A percentile compares a stretch with the other conserved stretches of the same genome.
These are phyloP conservation scores for Volvox reticuliferus DNA, from an alignment of 139 green algal genomes.

Conservation along the genomic window DNA sequence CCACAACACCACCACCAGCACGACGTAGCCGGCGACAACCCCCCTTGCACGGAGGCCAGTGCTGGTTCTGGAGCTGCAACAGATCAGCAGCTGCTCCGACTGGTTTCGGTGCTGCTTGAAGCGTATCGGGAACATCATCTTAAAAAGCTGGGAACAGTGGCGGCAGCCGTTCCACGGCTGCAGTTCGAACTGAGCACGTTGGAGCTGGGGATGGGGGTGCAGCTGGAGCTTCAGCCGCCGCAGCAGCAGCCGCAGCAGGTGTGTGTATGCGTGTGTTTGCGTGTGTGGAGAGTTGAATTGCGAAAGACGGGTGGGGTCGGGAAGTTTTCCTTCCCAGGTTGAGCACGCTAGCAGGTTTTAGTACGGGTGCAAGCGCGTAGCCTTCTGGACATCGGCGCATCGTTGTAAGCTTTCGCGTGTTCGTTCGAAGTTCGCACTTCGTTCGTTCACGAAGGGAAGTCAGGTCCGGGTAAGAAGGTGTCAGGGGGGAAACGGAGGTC, in stretches of 20 bases:
- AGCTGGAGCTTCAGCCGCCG: slow-evolving; percentile 7
- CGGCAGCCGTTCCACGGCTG: slow-evolving; percentile 26
- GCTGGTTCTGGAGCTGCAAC: neutral
- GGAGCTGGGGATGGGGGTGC: slow-evolving; percentile 15
- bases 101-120: slow-evolving; percentile 8
- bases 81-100: neutral
- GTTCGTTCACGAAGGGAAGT: too few species aligned
- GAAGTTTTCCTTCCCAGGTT: too few species aligned
- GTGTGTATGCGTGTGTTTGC: neutral
- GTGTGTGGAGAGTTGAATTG: too few species aligned
- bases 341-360: too few species aligned
- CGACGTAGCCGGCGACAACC: neutral
- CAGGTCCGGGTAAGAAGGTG: too few species aligned
- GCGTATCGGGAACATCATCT: slow-evolving; percentile 18
- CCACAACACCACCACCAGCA: neutral
- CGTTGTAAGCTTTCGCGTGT: too few species aligned
- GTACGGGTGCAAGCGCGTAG: too few species aligned
- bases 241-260: slow-evolving; percentile 3
- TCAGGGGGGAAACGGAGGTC: too few species aligned
- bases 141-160: neutral
- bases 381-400: too few species aligned
- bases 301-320: too few species aligned
- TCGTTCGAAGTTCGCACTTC: too few species aligned
- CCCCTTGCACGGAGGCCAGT: neutral
- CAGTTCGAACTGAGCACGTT: slow-evolving; percentile 48